phyloP scores from a whole-genome alignment of 169 alveolate species.

The Perkinsus olseni region DNA sequence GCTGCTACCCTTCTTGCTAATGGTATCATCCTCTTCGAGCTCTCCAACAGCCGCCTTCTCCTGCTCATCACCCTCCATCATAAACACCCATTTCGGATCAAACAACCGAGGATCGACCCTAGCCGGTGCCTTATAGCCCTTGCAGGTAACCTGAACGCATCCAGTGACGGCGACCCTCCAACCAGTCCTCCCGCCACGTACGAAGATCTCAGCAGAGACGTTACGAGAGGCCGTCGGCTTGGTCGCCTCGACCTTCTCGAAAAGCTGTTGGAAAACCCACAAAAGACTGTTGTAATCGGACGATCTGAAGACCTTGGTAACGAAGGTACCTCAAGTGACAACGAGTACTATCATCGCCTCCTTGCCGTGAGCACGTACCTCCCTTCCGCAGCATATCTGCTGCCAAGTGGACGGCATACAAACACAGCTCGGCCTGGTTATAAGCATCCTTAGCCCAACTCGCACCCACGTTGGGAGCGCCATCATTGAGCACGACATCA shows the following conservation, averaged over 20 bases:
- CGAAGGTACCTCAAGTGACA: slow-evolving; percentile 55
- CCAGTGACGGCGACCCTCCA: neutral
- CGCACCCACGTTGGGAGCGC: slow-evolving; percentile 99
- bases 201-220: slow-evolving; percentile 96
- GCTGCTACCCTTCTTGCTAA: neutral
- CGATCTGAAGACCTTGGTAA: slow-evolving; percentile 85
- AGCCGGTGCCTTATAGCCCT: slow-evolving; percentile 86
- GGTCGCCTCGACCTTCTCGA: slow-evolving; percentile 90
- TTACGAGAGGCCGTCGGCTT: slow-evolving; percentile 95
- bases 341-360: slow-evolving; percentile 44
- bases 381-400: slow-evolving; percentile 55
- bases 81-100: slow-evolving; percentile 87
- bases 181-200: slow-evolving; percentile 12
- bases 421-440: slow-evolving; percentile 88
- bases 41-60: slow-evolving; percentile 59
- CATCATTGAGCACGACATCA: slow-evolving; percentile 97
- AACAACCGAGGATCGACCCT: slow-evolving; percentile 86
- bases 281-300: slow-evolving; percentile 91
- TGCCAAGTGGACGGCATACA: slow-evolving; percentile 86
- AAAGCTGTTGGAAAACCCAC: slow-evolving; percentile 91
- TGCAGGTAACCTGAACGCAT: slow-evolving; percentile 52
- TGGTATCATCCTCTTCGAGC: neutral
- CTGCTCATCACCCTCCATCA: slow-evolving; percentile 55
- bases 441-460: slow-evolving; percentile 96
- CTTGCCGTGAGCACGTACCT: slow-evolving; percentile 50